Evolutionary conservation across 116 monocot genomes (phyloP).

Genomic region (Phalaenopsis hybrid): DNA sequence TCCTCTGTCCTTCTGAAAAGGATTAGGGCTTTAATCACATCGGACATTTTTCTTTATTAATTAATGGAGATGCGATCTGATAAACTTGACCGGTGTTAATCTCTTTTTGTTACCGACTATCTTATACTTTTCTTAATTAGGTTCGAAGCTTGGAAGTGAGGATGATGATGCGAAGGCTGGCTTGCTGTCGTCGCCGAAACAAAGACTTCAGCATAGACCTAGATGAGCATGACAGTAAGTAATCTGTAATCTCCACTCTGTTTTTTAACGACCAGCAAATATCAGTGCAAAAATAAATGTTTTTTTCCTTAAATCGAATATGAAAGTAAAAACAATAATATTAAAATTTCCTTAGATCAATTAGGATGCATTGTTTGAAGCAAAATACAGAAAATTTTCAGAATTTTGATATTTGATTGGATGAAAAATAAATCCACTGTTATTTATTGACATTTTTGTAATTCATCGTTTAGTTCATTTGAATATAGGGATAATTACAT

Average conservation of each 20-base stretch:
- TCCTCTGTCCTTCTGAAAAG: not conserved
- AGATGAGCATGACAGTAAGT: slow-evolving; percentile 55
- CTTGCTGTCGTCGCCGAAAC: slow-evolving; percentile 50
- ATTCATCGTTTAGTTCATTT: too few species aligned
- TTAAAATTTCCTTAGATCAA: too few species aligned
- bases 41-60: not conserved
- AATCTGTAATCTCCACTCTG: not conserved
- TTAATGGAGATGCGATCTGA: not conserved
- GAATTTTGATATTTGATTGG: too few species aligned
- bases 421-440: too few species aligned
- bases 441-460: too few species aligned
- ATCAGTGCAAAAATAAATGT: not conserved
- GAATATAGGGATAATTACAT: too few species aligned
- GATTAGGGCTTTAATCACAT: not conserved
- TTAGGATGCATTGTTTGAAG: too few species aligned
- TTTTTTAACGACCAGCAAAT: not conserved
- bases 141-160: not conserved
- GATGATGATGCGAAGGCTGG: slow-evolving; percentile 40
- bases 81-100: not conserved
- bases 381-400: too few species aligned
- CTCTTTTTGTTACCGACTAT: not conserved
- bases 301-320: not conserved
- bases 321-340: not conserved
- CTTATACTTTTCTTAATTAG: not conserved
- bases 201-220: slow-evolving; percentile 58